Evolutionary conservation across 306 rosid species (phyloP).

Genomic region (Cucurbita maxima): DNA sequence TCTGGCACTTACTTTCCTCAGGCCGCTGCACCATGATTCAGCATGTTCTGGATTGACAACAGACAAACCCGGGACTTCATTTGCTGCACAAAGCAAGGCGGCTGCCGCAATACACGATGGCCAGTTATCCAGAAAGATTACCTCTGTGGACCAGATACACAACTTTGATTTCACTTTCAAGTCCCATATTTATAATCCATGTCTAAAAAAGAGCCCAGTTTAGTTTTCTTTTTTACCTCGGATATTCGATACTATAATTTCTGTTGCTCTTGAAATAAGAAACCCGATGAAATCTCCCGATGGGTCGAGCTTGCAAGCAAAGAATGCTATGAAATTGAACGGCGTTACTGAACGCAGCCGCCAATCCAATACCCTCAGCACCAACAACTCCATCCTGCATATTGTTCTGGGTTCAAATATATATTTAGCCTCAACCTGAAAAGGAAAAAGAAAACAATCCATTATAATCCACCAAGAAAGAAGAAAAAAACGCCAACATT

Average conservation of each 20-base stretch:
- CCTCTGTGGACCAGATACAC: conserved; percentile 34
- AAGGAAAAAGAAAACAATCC: not conserved
- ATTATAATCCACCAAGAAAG: not conserved
- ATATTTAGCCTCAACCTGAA: conserved; percentile 61
- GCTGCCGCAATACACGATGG: conserved; percentile 98
- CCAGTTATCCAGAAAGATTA: conserved; percentile 71
- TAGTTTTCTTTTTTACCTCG: conserved; percentile 29
- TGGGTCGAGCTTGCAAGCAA: conserved; percentile 78
- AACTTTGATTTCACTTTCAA: not conserved
- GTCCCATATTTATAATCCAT: not conserved
- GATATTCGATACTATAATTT: conserved; percentile 59
- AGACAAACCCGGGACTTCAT: conserved; percentile 67
- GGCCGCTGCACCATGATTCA: conserved; percentile 87
- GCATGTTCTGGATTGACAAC: conserved; percentile 64
- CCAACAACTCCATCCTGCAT: conserved; percentile 76
- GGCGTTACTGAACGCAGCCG: conserved; percentile 94
- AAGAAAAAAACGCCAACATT: not conserved
- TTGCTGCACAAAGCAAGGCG: conserved; percentile 72
- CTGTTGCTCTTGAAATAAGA: conserved; percentile 67
- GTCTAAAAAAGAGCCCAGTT: not conserved
- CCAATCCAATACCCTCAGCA: conserved; percentile 76
- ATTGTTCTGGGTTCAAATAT: conserved; percentile 77
- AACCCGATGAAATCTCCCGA: conserved; percentile 39
- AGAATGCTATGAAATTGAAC: conserved; percentile 67
- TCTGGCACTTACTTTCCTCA: conserved; percentile 60